Conservation (phyloP, 169 alveolate species). For the Cryptosporidium sp. region DNA sequence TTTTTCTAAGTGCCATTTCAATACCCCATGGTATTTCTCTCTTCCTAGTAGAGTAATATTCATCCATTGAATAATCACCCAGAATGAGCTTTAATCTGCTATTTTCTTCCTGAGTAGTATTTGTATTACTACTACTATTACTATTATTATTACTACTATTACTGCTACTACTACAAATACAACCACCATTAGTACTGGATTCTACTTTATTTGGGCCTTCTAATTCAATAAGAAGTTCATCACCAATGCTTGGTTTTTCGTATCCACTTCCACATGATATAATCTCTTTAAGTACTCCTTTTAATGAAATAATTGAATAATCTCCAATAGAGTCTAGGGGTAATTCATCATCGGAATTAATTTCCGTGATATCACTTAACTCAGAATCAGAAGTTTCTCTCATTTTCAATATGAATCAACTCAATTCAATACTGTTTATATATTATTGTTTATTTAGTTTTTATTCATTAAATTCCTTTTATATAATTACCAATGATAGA, state of each 20-base stretch:
- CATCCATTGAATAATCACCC: not conserved
- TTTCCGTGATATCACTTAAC: conserved; percentile 29
- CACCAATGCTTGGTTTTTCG: conserved; percentile 71
- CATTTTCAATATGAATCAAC: not conserved
- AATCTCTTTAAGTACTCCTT: conserved; percentile 53
- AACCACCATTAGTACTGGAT: not conserved
- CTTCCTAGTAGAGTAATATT: not conserved
- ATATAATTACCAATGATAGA: not conserved
- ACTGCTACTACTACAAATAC: no score
- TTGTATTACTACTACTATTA: not conserved
- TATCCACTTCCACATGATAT: conserved; percentile 55
- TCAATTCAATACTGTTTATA: not conserved
- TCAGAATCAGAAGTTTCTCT: conserved; percentile 34
- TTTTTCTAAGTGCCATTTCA: conserved; percentile 59
- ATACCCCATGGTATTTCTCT: conserved; percentile 55
- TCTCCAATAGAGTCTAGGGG: conserved; percentile 56
- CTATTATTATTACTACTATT: no score
- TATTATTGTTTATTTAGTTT: not conserved
- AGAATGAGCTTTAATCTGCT: conserved; percentile 6
- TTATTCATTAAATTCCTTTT: not conserved
- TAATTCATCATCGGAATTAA: conserved; percentile 61
- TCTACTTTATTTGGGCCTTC: not conserved
- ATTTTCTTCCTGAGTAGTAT: not conserved
- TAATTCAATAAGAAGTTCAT: conserved; percentile 29
- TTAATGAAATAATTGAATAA: conserved; percentile 25